Evolutionary conservation across 805 yeast species (phyloP).

Genomic region (Hagleromyces aurorensis): DNA sequence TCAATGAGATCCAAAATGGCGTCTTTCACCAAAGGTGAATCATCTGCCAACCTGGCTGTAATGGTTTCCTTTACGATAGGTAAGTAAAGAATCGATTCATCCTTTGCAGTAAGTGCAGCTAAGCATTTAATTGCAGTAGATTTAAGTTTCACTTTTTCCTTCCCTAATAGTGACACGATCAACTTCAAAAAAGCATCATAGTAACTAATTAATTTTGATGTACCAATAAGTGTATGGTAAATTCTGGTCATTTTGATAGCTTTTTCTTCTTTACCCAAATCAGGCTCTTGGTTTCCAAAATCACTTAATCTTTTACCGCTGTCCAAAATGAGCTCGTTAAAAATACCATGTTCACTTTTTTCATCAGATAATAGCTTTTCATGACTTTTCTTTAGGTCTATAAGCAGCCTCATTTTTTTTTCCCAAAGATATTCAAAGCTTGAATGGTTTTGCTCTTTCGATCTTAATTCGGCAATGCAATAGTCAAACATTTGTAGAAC

Average conservation of each 20-base stretch:
- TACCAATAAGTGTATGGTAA: conserved; percentile 4
- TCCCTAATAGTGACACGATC: conserved; percentile 41
- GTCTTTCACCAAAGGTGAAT: conserved; percentile 66
- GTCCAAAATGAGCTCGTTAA: too few species aligned
- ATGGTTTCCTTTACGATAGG: conserved; percentile 47
- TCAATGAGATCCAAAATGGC: conserved; percentile 62
- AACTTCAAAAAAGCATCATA: conserved; percentile 49
- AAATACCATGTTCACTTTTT: too few species aligned
- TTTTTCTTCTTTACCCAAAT: too few species aligned
- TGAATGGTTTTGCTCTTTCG: too few species aligned
- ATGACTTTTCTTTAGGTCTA: too few species aligned
- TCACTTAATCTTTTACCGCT: too few species aligned
- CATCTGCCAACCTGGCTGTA: conserved; percentile 43
- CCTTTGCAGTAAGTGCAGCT: conserved; percentile 45
- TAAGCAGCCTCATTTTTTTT: too few species aligned
- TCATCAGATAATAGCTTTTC: too few species aligned
- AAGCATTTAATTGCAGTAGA: conserved; percentile 61
- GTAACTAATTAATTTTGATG: conserved; percentile 24
- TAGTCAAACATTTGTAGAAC: conserved; percentile 11
- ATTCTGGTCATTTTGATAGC: too few species aligned
- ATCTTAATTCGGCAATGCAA: too few species aligned
- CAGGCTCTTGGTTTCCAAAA: too few species aligned
- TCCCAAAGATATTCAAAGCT: too few species aligned
- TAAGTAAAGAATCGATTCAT: conserved; percentile 42
- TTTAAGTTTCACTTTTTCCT: conserved; percentile 44